These are phyloP conservation scores for Kregervanrija pseudodelftensis DNA, from an alignment of 805 yeast genomes.

Conservation along the genomic window DNA sequence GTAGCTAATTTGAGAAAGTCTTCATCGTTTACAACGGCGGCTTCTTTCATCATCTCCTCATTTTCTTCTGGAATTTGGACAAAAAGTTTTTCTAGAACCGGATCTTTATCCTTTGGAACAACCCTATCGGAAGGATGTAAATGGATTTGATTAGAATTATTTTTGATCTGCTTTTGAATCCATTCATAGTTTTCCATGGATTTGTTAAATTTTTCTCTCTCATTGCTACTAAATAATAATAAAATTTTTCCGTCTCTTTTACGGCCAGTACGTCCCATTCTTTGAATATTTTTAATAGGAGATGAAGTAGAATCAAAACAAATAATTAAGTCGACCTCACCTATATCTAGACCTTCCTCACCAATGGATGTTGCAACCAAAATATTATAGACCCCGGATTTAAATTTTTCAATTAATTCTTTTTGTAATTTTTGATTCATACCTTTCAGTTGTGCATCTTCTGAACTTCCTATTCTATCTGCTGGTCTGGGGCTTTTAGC, in stretches of 20 bases:
- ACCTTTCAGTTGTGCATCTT: conserved; percentile 69
- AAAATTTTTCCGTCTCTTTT: conserved; percentile 82
- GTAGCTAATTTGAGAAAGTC: conserved; percentile 65
- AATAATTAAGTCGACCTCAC: conserved; percentile 90
- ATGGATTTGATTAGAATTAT: conserved; percentile 33
- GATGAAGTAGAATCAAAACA: conserved; percentile 92
- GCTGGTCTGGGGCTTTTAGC: conserved; percentile 16
- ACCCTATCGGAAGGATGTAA: conserved; percentile 46
- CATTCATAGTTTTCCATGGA: conserved; percentile 79
- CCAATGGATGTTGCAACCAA: conserved; percentile 96
- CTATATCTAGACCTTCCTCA: conserved; percentile 97
- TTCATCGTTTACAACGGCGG: conserved; percentile 40
- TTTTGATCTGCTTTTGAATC: conserved; percentile 63
- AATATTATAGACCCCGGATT: conserved; percentile 64
- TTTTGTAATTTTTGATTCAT: conserved; percentile 90
- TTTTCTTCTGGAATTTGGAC: conserved; percentile 73
- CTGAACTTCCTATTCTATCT: conserved; percentile 53
- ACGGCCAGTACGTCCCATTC: conserved; percentile 99
- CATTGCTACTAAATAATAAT: conserved; percentile 68
- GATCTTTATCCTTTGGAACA: conserved; percentile 50
- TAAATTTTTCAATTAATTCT: conserved; percentile 66
- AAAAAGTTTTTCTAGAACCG: conserved; percentile 46
- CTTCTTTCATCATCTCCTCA: conserved; percentile 38
- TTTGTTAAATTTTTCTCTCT: conserved; percentile 68
- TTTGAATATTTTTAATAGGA: conserved; percentile 86